phyloP scores from a whole-genome alignment of 2,329 filamentous ascomycete genomes.

The Penicillium sp. region DNA sequence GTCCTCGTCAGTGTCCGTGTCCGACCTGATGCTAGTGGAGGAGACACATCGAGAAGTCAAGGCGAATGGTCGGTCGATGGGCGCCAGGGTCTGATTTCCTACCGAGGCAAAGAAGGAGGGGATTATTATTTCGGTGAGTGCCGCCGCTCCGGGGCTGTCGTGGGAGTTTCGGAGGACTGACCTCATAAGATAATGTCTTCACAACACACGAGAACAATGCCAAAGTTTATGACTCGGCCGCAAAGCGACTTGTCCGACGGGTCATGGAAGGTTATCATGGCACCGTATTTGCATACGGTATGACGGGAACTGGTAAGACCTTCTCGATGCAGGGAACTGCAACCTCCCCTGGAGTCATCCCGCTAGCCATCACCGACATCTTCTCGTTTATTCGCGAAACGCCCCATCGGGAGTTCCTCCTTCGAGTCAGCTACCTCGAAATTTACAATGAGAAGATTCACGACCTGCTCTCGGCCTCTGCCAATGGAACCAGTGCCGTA shows the following conservation, averaged over 20 bases:
- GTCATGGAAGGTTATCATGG: slow-evolving; percentile 99
- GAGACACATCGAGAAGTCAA: slow-evolving; percentile 62
- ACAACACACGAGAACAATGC: slow-evolving; percentile 90
- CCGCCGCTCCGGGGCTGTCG: background rate
- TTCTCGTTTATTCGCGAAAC: slow-evolving; percentile 99
- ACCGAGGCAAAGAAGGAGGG: slow-evolving; percentile 82
- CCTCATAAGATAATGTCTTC: slow-evolving; percentile 82
- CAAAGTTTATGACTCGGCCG: slow-evolving; percentile 88
- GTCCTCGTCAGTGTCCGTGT: slow-evolving; percentile 94
- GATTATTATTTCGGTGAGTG: slow-evolving; percentile 84
- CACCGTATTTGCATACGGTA: slow-evolving; percentile 97
- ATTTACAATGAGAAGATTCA: slow-evolving; percentile 99
- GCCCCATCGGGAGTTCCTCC: slow-evolving; percentile 85
- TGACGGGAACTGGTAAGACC: slow-evolving; percentile 98
- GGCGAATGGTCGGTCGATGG: slow-evolving; percentile 92
- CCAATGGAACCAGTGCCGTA: slow-evolving; percentile 48
- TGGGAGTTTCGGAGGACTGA: slow-evolving; percentile 6
- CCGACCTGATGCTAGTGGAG: slow-evolving; percentile 70
- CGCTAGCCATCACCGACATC: slow-evolving; percentile 95
- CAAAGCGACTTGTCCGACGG: slow-evolving; percentile 87
- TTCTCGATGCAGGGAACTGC: slow-evolving; percentile 99
- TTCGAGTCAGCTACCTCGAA: slow-evolving; percentile 95
- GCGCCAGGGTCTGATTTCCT: slow-evolving; percentile 75
- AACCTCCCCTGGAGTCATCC: slow-evolving; percentile 92
- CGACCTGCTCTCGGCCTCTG: slow-evolving; percentile 78